phyloP scores from a whole-genome alignment of 2,329 filamentous ascomycete species.

The Cryphonectria radicalis region DNA sequence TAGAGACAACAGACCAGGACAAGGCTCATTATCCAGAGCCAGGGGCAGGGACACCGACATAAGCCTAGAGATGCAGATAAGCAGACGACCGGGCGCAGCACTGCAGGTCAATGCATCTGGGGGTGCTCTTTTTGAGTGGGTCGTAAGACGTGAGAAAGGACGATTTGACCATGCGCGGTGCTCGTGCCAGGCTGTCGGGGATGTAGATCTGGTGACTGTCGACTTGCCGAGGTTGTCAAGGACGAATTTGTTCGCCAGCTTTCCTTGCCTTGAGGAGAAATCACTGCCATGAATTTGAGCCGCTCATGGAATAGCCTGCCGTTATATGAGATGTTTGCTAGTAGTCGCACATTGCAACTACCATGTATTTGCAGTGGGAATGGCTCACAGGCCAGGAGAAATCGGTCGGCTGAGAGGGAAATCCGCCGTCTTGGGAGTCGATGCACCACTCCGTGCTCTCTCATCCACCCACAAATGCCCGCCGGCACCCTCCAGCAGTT shows the following conservation, averaged over 20 bases:
- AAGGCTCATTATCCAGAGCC: background rate
- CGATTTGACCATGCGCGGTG: background rate
- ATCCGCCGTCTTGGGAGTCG: conserved; percentile 20
- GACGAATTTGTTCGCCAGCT: background rate
- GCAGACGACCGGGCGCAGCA: background rate
- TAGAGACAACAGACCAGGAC: background rate
- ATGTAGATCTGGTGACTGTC: background rate
- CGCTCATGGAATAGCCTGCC: background rate
- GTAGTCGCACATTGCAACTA: background rate
- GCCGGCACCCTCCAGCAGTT: conserved; percentile 61
- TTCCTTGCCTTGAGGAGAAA: background rate
- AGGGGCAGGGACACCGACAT: background rate
- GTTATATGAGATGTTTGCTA: background rate
- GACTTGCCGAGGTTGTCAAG: background rate
- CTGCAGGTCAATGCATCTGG: background rate
- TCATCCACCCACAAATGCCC: conserved; percentile 63
- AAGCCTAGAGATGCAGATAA: background rate
- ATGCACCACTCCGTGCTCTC: conserved; percentile 32
- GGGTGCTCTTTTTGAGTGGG: background rate
- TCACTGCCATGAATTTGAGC: background rate
- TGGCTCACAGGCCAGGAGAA: conserved; percentile 24
- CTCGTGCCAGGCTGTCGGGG: background rate
- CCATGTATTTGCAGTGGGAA: background rate
- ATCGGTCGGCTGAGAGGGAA: conserved; percentile 25
- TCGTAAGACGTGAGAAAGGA: background rate